A percentile compares a stretch with the other conserved stretches of the same genome.
Evolutionary conservation across 495 filamentous ascomycete species (phyloP).

Genomic region (Hyaloscypha variabilis): DNA sequence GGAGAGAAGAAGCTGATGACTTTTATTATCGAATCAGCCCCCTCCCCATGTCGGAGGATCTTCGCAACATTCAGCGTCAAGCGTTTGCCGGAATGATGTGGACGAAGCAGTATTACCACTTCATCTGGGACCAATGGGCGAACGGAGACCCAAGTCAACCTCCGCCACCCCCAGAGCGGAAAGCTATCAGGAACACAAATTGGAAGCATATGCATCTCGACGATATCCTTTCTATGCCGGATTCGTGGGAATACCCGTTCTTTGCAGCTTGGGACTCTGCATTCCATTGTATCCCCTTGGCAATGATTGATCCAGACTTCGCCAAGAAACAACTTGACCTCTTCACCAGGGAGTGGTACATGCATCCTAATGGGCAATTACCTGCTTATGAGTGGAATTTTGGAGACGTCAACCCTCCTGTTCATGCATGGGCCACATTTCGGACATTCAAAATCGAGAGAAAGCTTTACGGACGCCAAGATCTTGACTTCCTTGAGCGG

Average conservation of each 20-base stretch:
- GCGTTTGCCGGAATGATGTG: slow-evolving; percentile 96
- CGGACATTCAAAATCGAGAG: slow-evolving; percentile 96
- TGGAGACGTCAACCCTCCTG: slow-evolving; percentile 93
- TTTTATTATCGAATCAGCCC: slow-evolving; percentile 95
- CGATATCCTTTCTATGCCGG: slow-evolving; percentile 95
- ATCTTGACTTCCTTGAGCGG: slow-evolving; percentile 91
- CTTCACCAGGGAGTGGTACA: slow-evolving; percentile 97
- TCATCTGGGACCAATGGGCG: slow-evolving; percentile 96
- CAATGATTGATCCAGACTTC: slow-evolving; percentile 97
- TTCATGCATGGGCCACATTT: slow-evolving; percentile 96
- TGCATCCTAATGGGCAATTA: slow-evolving; percentile 96
- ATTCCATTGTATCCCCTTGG: slow-evolving; percentile 92
- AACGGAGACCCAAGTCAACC: slow-evolving; percentile 75
- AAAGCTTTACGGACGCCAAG: slow-evolving; percentile 93
- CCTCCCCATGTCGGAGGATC: slow-evolving; percentile 90
- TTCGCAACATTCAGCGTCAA: slow-evolving; percentile 93
- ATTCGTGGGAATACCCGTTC: slow-evolving; percentile 98
- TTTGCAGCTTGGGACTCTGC: slow-evolving; percentile 98
- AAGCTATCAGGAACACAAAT: slow-evolving; percentile 78
- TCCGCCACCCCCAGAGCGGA: slow-evolving; percentile 79
- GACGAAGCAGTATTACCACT: slow-evolving; percentile 96
- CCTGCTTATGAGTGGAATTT: slow-evolving; percentile 97
- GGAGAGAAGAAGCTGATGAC: slow-evolving; percentile 86
- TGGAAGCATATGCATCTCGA: slow-evolving; percentile 95
- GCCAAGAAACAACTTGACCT: slow-evolving; percentile 97